Evolutionary conservation across 1,139 yeast genomes (phyloP).

Genomic region (Nakaseomyces delphensis): DNA sequence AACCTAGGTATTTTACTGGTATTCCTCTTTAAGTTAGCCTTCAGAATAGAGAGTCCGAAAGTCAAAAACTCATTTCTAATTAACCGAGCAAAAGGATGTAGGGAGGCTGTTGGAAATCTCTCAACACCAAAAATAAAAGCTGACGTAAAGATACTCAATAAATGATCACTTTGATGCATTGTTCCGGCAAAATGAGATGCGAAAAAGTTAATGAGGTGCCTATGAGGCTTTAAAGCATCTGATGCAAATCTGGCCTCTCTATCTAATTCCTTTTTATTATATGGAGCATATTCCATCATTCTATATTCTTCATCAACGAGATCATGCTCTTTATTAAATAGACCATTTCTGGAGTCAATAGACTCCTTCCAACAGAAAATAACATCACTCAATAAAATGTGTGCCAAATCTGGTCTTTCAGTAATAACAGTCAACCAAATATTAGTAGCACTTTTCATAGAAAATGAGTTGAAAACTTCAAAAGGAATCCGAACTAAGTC

Average conservation of each 20-base stretch:
- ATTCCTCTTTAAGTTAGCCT: constrained; percentile 41
- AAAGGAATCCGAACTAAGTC: constrained; percentile 69
- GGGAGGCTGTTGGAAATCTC: constrained; percentile 51
- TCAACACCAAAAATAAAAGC: constrained; percentile 52
- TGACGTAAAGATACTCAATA: constrained; percentile 60
- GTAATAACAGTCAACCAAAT: constrained; percentile 78
- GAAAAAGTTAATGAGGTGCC: constrained; percentile 57
- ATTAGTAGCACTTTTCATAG: constrained; percentile 60
- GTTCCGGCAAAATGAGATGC: constrained; percentile 80
- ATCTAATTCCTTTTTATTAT: constrained; percentile 55
- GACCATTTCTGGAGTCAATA: constrained; percentile 51
- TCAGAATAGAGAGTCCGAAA: constrained; percentile 59
- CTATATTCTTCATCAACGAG: constrained; percentile 53
- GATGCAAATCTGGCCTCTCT: constrained; percentile 43
- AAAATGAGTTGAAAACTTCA: constrained; percentile 47
- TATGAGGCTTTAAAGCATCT: constrained; percentile 62
- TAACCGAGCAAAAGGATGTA: constrained; percentile 74
- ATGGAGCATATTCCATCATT: constrained; percentile 85
- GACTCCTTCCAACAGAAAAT: constrained; percentile 56
- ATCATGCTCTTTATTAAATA: constrained; percentile 57
- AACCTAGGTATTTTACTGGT: constrained; percentile 41
- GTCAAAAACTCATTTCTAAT: constrained; percentile 65
- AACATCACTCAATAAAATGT: constrained; percentile 61
- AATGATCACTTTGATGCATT: constrained; percentile 60
- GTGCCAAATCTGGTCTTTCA: constrained; percentile 51